These are phyloP conservation scores for Sanghuangporus sanghuang DNA, from an alignment of 1,284 basidiomycete genomes.

Conservation along the genomic window DNA sequence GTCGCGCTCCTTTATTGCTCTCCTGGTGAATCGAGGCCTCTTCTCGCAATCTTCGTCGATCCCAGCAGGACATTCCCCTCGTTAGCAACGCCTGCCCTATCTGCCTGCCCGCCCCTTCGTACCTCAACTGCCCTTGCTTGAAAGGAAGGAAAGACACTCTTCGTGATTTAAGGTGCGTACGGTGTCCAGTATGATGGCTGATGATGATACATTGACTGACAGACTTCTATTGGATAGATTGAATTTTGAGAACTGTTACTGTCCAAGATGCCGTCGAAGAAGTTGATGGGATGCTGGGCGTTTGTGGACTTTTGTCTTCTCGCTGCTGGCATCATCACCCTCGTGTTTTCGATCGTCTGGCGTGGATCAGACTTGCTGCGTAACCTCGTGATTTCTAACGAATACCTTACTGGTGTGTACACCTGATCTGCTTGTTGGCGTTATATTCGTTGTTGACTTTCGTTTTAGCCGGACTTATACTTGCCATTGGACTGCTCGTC, in stretches of 20 bases:
- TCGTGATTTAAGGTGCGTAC: slow-evolving; percentile 6
- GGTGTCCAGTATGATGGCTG: background rate
- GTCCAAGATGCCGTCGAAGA: slow-evolving; percentile 60
- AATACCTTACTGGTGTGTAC: slow-evolving; percentile 55
- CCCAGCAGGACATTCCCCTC: slow-evolving; percentile 3
- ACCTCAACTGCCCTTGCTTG: background rate
- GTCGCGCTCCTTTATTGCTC: background rate
- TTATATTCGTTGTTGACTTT: background rate
- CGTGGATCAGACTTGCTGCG: slow-evolving; percentile 56
- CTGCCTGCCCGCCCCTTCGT: background rate
- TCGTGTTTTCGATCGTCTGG: slow-evolving; percentile 70
- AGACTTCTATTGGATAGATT: background rate
- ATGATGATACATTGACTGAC: background rate
- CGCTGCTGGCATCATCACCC: slow-evolving; percentile 55
- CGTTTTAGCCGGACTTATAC: slow-evolving; percentile 57
- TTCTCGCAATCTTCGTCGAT: background rate
- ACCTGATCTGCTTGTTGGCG: slow-evolving; percentile 4
- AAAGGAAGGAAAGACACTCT: background rate
- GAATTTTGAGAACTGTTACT: background rate
- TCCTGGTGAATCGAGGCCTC: background rate
- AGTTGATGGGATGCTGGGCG: slow-evolving; percentile 64
- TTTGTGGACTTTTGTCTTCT: slow-evolving; percentile 67
- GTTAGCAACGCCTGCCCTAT: slow-evolving; percentile 1
- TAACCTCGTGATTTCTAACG: slow-evolving; percentile 58
- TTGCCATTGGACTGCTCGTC: slow-evolving; percentile 63